These are phyloP conservation scores for Zangia roseola DNA, from an alignment of 768 basidiomycete genomes.

Conservation along the genomic window DNA sequence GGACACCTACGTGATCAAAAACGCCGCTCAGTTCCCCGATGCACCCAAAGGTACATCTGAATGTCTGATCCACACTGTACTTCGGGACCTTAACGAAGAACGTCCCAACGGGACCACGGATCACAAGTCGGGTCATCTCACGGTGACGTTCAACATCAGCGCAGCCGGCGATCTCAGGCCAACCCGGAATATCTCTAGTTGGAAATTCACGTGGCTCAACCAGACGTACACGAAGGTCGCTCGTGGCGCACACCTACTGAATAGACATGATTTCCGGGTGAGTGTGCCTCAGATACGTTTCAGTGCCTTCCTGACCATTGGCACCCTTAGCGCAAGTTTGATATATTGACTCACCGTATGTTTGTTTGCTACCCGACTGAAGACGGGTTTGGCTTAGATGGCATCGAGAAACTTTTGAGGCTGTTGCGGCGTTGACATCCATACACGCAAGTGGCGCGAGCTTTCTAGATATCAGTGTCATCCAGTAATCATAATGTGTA, in stretches of 20 bases:
- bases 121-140: conserved; percentile 17
- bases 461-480: background rate
- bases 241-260: conserved; percentile 37
- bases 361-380: conserved; percentile 49
- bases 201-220: conserved; percentile 44
- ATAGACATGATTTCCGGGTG: conserved; percentile 46
- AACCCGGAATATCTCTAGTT: conserved; percentile 44
- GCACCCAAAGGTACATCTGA: conserved; percentile 57
- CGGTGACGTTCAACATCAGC: conserved; percentile 49
- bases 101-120: conserved; percentile 1
- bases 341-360: conserved; percentile 41
- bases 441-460: background rate
- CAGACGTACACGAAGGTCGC: conserved; percentile 44
- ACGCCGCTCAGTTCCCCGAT: conserved; percentile 50
- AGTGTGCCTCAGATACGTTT: conserved; percentile 19
- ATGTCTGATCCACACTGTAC: conserved; percentile 45
- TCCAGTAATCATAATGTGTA: background rate
- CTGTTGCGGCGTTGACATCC: conserved; percentile 25
- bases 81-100: conserved; percentile 42
- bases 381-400: conserved; percentile 47
- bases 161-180: conserved; percentile 41
- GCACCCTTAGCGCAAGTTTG: conserved; percentile 42
- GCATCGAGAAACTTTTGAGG: conserved; percentile 43
- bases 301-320: background rate
- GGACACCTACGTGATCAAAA: conserved; percentile 54